Base-by-base conservation (phyloP, 169 alveolate genomes). In the Cryptosporidium xiaoi region DNA sequence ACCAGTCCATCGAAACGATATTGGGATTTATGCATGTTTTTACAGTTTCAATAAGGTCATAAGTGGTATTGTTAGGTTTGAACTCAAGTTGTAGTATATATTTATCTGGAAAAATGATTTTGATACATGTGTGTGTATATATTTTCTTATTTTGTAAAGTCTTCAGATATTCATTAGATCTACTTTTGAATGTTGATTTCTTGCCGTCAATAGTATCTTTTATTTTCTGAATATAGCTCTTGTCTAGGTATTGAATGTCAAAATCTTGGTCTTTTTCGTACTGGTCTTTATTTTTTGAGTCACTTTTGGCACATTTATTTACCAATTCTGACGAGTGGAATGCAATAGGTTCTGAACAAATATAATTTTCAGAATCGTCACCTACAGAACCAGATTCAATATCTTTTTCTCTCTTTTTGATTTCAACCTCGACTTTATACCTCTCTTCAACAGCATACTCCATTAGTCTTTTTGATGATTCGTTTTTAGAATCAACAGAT, bases 31-130 rank as follows among this genome's bases (percentile, higher is more conserved):
- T 44, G 64, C 87, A 77, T 16, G 33, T 40, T 18, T 62, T 77
- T 24, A 77, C 87, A 18, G 87, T 16, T 7, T 77, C 53, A 20
- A 77, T 36, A 2, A 77, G 77, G 29, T 77, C 87, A 40, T 77
- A 20, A 24, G 87, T 77, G 3, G 87, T 77, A n/a, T 62, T 44
- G 33, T 62, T 77, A 3, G 71, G 87, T 62, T 56, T 77, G 56
- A 77, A 77, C 36, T 77, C 77, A 24, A 77, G 71, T 15, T 77
- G 87, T 13, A 77, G 69, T 40, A 60, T 44, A 48, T 77, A 77
- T 48, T 77, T 77, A 62, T 77, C 87, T 15, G 87, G 87, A 62
- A 56, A 77, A 27, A 77, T 60, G 4, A 77, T 64, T 40, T 71
- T 56, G 58, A 77, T 77, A 10, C 64, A 60, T 20, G 71, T 24